Percentiles rank a stretch among this genome's conserved stretches.
These are phyloP conservation scores for Mycena rosella DNA, from an alignment of 768 basidiomycete genomes.

Conservation along the genomic window DNA sequence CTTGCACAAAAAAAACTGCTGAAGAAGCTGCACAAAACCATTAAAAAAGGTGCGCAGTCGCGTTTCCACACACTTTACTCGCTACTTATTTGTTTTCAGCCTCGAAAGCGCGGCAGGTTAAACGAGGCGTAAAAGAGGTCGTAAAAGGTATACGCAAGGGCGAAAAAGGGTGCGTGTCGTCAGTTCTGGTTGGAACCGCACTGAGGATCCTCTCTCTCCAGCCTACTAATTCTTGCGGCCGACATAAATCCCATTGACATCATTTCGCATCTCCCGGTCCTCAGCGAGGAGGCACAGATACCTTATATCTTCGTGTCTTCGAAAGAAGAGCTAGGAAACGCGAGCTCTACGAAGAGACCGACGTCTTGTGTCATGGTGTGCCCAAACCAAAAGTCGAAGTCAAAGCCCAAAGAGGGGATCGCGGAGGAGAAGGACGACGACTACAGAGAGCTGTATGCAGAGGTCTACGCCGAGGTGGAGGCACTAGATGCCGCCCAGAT, in stretches of 20 bases:
- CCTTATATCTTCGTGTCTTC: conserved; percentile 92
- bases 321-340: conserved; percentile 96
- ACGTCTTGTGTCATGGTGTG: conserved; percentile 98
- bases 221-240: conserved; percentile 91
- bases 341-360: conserved; percentile 96
- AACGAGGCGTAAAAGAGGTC: conserved; percentile 98
- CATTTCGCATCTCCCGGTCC: conserved; percentile 94
- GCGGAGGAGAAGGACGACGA: conserved; percentile 82
- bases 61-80: neutral
- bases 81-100: conserved; percentile 59
- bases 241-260: conserved; percentile 99
- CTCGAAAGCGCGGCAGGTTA: conserved; percentile 94
- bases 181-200: conserved; percentile 1
- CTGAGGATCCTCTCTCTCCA: conserved; percentile 43
- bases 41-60: conserved; percentile 82
- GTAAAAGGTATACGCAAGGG: conserved; percentile 98
- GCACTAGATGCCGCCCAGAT: conserved; percentile 79
- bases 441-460: conserved; percentile 88
- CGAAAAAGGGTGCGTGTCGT: conserved; percentile 85
- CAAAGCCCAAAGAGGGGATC: conserved; percentile 70
- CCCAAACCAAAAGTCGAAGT: conserved; percentile 81
- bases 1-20: conserved; percentile 93
- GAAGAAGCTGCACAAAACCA: conserved; percentile 95
- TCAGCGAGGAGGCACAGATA: conserved; percentile 93
- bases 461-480: conserved; percentile 88